These are phyloP conservation scores for Triangularia setosa DNA, from an alignment of 2,329 filamentous ascomycete genomes.

Conservation along the genomic window DNA sequence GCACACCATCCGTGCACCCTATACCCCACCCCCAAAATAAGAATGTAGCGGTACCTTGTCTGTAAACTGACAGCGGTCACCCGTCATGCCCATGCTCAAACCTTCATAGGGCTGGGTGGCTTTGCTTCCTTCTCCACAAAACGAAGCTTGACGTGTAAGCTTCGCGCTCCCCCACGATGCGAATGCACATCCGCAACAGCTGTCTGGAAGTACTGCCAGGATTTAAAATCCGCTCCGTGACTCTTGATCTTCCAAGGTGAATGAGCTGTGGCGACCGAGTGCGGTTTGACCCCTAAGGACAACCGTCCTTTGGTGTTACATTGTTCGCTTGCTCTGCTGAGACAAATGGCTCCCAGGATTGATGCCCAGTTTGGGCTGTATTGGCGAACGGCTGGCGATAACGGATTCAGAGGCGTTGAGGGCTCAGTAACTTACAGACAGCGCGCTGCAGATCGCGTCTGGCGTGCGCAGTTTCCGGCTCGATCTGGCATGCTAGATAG, in stretches of 20 bases:
- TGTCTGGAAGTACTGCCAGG: background rate
- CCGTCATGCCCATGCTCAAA: background rate
- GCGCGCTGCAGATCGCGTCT: background rate
- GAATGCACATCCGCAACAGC: background rate
- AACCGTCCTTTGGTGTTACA: background rate
- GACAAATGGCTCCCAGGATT: background rate
- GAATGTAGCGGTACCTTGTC: background rate
- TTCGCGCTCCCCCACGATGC: background rate
- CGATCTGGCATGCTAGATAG: background rate
- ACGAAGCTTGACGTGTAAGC: constrained; percentile 1
- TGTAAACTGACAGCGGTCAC: background rate
- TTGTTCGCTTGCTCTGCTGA: background rate
- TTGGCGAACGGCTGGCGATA: constrained; percentile 2
- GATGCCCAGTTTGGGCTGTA: background rate
- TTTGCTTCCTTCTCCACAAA: constrained; percentile 5
- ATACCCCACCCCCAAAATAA: background rate
- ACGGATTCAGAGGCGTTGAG: background rate
- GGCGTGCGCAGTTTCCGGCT: background rate
- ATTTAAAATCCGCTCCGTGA: background rate
- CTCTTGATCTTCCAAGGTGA: background rate
- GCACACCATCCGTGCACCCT: background rate
- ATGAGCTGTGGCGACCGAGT: background rate
- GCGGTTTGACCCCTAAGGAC: background rate
- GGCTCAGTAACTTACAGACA: constrained; percentile 8
- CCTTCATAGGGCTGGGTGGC: constrained; percentile 8